These are phyloP conservation scores for Meyerozyma sp. DNA, from an alignment of 1,139 yeast species.

Conservation along the genomic window DNA sequence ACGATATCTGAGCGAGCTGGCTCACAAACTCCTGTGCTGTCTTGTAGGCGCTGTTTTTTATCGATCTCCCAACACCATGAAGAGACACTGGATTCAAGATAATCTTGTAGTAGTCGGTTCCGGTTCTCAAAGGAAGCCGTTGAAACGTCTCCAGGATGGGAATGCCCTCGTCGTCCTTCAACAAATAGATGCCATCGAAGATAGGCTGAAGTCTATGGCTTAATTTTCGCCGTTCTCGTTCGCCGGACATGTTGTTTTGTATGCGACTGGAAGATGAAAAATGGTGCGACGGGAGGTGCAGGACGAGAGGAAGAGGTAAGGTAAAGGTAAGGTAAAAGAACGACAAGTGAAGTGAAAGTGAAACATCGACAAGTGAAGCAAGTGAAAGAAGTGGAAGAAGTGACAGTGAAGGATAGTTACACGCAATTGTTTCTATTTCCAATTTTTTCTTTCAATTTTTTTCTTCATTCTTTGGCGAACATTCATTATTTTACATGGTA, in stretches of 20 bases:
- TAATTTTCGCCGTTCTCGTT: conserved; percentile 38
- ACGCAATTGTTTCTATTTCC: too few relatives aligned
- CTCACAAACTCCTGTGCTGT: conserved; percentile 63
- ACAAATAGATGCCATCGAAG: conserved; percentile 37
- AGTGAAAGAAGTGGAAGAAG: too few relatives aligned
- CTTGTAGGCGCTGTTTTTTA: conserved; percentile 49
- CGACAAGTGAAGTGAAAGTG: too few relatives aligned
- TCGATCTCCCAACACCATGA: conserved; percentile 34
- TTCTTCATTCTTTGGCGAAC: too few relatives aligned
- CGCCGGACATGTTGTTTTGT: conserved; percentile 9
- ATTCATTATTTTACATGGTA: neutral
- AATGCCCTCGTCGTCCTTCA: conserved; percentile 40
- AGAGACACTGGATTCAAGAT: conserved; percentile 40
- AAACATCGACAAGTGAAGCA: too few relatives aligned
- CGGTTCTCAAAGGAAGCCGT: conserved; percentile 47
- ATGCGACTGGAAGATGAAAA: neutral
- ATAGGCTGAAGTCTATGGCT: conserved; percentile 32
- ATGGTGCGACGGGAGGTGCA: neutral
- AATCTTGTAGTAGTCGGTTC: conserved; percentile 42
- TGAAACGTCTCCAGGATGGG: conserved; percentile 46
- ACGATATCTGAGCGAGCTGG: conserved; percentile 77
- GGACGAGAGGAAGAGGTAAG: neutral
- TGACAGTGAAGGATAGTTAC: too few relatives aligned
- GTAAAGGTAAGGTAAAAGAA: too few relatives aligned
- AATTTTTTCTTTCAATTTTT: too few relatives aligned